Percentiles rank a stretch among this genome's conserved stretches.
Evolutionary conservation across 306 rosid genomes (phyloP).

Genomic region (Gastrolobium villosum): DNA sequence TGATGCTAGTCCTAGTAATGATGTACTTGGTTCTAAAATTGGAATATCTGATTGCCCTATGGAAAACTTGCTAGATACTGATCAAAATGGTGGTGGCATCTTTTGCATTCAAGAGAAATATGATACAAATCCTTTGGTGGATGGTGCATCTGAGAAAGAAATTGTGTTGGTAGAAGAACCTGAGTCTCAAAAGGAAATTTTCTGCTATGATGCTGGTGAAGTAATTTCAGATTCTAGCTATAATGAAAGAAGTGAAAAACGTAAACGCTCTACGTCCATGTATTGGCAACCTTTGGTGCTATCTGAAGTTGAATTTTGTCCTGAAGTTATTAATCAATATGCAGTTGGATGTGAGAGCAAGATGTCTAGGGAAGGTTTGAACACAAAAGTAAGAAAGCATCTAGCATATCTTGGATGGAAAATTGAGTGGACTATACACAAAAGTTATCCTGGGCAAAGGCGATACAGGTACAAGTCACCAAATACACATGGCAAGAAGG

Average conservation of each 20-base stretch:
- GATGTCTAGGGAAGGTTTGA: conserved; percentile 40
- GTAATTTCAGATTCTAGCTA: too few relatives aligned
- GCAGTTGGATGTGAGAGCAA: conserved; percentile 36
- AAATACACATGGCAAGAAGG: conserved; percentile 44
- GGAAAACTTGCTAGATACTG: conserved; percentile 35
- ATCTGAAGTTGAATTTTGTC: conserved; percentile 55
- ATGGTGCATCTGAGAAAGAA: conserved; percentile 43
- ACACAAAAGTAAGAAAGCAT: conserved; percentile 57
- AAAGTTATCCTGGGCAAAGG: not conserved
- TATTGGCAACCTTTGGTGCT: conserved; percentile 53
- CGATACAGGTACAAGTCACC: conserved; percentile 64
- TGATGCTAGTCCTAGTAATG: conserved; percentile 32
- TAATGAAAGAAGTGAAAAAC: conserved; percentile 23
- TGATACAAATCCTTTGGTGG: conserved; percentile 34
- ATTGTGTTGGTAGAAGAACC: conserved; percentile 36
- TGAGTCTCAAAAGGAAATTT: conserved; percentile 1
- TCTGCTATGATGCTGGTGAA: too few relatives aligned
- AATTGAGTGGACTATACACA: conserved; percentile 53
- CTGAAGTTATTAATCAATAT: conserved; percentile 58
- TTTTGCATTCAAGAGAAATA: conserved; percentile 33
- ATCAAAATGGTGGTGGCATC: conserved; percentile 34
- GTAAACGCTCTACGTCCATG: not conserved
- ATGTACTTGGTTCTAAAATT: conserved; percentile 35
- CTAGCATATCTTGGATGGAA: conserved; percentile 75
- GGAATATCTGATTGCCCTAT: conserved; percentile 5